Evolutionary conservation across 2,329 filamentous ascomycete species (phyloP).

Genomic region (Penicillium sp.): DNA sequence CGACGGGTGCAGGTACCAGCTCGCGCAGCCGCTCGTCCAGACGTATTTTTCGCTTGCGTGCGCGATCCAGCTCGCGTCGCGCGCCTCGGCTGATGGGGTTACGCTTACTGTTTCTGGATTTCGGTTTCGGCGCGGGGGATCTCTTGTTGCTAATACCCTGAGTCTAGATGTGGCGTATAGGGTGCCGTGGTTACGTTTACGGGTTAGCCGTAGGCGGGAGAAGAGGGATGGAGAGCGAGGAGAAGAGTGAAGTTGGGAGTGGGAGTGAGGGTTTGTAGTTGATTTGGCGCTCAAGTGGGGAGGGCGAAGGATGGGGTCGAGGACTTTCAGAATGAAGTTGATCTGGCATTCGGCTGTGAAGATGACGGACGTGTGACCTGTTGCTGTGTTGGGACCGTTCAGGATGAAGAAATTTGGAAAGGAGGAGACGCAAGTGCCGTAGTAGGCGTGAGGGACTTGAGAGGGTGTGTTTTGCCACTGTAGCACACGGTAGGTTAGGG

Average conservation of each 20-base stretch:
- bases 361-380: slow-evolving; percentile 56
- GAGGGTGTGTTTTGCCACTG: slow-evolving; percentile 46
- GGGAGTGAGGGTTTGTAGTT: background rate
- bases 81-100: slow-evolving; percentile 39
- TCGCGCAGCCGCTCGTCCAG: slow-evolving; percentile 56
- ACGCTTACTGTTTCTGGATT: slow-evolving; percentile 34
- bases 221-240: background rate
- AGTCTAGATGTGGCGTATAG: background rate
- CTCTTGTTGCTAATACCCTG: background rate
- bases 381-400: slow-evolving; percentile 53
- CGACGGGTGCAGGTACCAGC: slow-evolving; percentile 58
- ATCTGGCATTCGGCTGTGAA: slow-evolving; percentile 59
- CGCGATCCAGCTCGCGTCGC: slow-evolving; percentile 48
- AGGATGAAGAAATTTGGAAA: slow-evolving; percentile 56
- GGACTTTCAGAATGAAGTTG: slow-evolving; percentile 51
- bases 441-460: slow-evolving; percentile 46
- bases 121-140: background rate
- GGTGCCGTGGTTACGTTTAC: background rate
- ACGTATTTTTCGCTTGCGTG: slow-evolving; percentile 50
- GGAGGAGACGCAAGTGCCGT: slow-evolving; percentile 54
- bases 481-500: background rate
- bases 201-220: background rate
- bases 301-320: slow-evolving; percentile 47
- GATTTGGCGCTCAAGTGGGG: background rate
- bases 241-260: background rate